Evolutionary conservation across 176 grass and related monocot genomes (phyloP), one percentile per base, ranked within the genome.

Genomic region (Miscanthus lutarioriparius): DNA sequence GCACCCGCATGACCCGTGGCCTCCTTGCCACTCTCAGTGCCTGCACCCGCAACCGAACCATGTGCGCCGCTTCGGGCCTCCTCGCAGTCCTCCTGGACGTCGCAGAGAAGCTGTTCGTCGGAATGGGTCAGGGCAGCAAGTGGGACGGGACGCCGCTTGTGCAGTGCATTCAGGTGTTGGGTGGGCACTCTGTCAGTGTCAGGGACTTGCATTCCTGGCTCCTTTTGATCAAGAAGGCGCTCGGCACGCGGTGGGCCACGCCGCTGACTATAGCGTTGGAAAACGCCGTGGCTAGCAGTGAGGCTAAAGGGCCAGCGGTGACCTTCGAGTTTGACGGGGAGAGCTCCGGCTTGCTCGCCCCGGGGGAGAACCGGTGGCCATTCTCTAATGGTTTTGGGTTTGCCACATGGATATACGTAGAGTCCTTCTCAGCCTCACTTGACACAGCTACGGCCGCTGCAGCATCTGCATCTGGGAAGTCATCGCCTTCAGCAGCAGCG

Each of bases 351-450:
- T 80, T 98, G 83, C 87, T 95, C 27, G 93, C 80, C 36, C 93
- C 96, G 0, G 93, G 87, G 30, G 96, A 98, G 37, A 94, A 76
- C 86, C 59, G 88, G 62, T 98, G 96, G 96, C 93, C 96, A 45
- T 98, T 98, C 84, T 79, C 88, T 9, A 98, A 94, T 37, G 96
- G 96, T 70, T 95, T 95, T 78, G 96, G 89, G 39, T 92, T 98
- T 79, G 96, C 91, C 80, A 98, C 93, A 49, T 98, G 96, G 96
- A 94, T 98, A 47, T 98, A 95, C 53, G 88, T 98, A 22, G 96
- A 98, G 73, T 93, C 93, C 7, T 98, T 98, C 76, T 76, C 96
- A 19, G 88, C 87, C 67, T 87, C 89, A 49, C 81, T 85, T 33
- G 87, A 91, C 78, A 77, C 91, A 58, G 89, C 76, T 66, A 93